These are phyloP conservation scores for Globisporangium barbulae DNA, from an alignment of 352 stramenopile genomes.

Conservation along the genomic window DNA sequence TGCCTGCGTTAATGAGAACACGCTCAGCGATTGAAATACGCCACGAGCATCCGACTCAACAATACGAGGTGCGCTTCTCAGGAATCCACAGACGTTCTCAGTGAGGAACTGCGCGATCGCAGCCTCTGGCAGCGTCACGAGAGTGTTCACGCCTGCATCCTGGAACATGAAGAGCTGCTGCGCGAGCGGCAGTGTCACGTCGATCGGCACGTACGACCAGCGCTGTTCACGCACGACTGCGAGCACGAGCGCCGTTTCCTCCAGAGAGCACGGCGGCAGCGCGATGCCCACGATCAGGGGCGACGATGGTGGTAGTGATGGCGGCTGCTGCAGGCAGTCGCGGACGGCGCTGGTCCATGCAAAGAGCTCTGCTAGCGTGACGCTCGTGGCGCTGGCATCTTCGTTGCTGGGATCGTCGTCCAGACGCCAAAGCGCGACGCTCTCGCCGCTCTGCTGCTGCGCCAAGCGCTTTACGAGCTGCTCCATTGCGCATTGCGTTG, in stretches of 20 bases:
- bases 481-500: neutral
- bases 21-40: constrained; percentile 22
- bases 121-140: constrained; percentile 30
- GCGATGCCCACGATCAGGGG: constrained; percentile 36
- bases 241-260: constrained; percentile 47
- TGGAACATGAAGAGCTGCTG: constrained; percentile 29
- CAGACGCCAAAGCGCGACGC: constrained; percentile 6
- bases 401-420: neutral
- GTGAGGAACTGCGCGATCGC: constrained; percentile 22
- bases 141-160: constrained; percentile 17
- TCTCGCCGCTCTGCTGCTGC: neutral
- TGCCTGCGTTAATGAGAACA: constrained; percentile 13
- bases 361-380: constrained; percentile 12
- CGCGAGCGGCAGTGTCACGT: constrained; percentile 26
- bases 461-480: constrained; percentile 1
- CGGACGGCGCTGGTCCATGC: constrained; percentile 8
- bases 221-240: constrained; percentile 23
- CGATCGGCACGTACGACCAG: constrained; percentile 48
- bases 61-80: neutral
- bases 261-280: constrained; percentile 35
- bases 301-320: neutral
- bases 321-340: neutral
- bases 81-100: neutral
- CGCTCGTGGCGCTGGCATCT: neutral
- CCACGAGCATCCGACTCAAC: neutral